Evolutionary conservation across 2,329 filamentous ascomycete genomes (phyloP), one percentile per base, ranked within the genome.

Genomic region (Byssoonygena ceratinophila): DNA sequence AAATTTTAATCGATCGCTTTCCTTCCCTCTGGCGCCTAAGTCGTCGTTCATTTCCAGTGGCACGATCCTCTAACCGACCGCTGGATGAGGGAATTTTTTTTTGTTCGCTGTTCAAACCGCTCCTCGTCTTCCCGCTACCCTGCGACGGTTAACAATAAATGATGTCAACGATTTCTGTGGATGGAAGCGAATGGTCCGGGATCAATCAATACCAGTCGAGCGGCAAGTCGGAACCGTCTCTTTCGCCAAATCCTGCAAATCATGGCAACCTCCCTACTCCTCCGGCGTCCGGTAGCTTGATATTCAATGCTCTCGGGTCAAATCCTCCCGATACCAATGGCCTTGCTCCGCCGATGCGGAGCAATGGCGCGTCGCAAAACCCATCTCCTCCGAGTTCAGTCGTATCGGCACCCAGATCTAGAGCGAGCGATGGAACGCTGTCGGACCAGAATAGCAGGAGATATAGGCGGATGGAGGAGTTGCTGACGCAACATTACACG

Each of bases 321-420:
- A 54, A 57, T 52, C 52, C 57, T 27, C 51, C 53, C 18, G 46
- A 52, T 31, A 29, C 45, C 32, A 59, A 58, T 55, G 59, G 58
- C 32, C 73, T 62, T 63, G 70, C 58, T 81, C 79, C 62, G 72
- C 78, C 48, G 66, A 6, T 27, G 20, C 49, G 49, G 22, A 76
- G 57, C 78, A 74, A 68, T 80, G 73, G 69, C 71, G 67, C 61
- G 68, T 70, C 67, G 61, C 71, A 71, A 59, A 80, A 79, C 62
- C 79, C 91, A 49, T 96, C 91, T 47, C 90, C 91, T 51, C 91
- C 92, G 23, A 87, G 84, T 58, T 97, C 91, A 4, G 77, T 96
- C 60, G 87, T 85, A 57, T 68, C 68, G 40, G 45, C 25, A 16
- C 36, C 52, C 9, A 79, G 86, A 58, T 61, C 63, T 16, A 64